These are phyloP conservation scores for Ambrosiella xylebori DNA, from an alignment of 2,329 filamentous ascomycete species.

Conservation along the genomic window DNA sequence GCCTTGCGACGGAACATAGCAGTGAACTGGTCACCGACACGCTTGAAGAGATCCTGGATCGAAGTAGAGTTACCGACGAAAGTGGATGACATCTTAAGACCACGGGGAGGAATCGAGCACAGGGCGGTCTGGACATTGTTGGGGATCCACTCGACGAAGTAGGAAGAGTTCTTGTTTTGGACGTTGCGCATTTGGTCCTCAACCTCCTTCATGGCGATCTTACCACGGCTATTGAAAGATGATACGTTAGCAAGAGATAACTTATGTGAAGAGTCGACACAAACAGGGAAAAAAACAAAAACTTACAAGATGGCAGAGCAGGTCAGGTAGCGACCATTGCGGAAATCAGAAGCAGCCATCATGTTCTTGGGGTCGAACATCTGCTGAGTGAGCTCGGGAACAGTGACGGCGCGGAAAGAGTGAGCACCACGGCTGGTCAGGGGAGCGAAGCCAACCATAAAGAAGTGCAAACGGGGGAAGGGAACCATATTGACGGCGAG, in stretches of 20 bases:
- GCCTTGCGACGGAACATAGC: constrained; percentile 99
- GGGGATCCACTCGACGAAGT: constrained; percentile 99
- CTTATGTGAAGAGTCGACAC: not conserved
- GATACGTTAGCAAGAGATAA: constrained; percentile 2
- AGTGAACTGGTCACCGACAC: constrained; percentile 97
- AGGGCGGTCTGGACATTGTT: constrained; percentile 99
- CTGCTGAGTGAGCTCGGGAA: constrained; percentile 97
- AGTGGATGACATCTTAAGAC: constrained; percentile 97
- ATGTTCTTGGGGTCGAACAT: constrained; percentile 99
- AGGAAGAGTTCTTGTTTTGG: constrained; percentile 98
- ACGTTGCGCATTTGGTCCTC: constrained; percentile 99
- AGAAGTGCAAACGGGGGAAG: constrained; percentile 99
- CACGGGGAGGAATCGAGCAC: constrained; percentile 94
- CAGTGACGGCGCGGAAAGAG: constrained; percentile 94
- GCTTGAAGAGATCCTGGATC: constrained; percentile 99
- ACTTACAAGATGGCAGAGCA: constrained; percentile 95
- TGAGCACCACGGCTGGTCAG: constrained; percentile 72
- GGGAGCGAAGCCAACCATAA: constrained; percentile 99
- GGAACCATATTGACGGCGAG: constrained; percentile 99
- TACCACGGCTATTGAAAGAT: constrained; percentile 54
- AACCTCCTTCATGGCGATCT: constrained; percentile 99
- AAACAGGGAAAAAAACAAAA: constrained; percentile 3
- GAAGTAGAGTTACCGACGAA: constrained; percentile 99
- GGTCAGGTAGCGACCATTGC: constrained; percentile 97
- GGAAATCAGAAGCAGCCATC: constrained; percentile 99